phyloP scores from a whole-genome alignment of 495 filamentous ascomycete species.

The Platismatia glauca region DNA sequence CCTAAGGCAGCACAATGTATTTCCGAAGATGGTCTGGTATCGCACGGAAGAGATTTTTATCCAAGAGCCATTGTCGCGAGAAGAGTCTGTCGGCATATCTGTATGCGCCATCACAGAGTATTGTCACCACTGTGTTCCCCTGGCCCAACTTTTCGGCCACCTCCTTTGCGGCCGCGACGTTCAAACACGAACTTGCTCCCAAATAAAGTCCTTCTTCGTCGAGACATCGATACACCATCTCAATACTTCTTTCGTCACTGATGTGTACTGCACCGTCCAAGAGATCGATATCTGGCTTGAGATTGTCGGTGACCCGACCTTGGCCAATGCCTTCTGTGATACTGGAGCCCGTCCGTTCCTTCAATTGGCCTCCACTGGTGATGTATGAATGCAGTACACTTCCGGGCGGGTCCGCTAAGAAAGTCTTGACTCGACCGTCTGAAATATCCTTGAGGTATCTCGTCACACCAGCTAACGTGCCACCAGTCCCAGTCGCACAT shows the following conservation, averaged over 20 bases:
- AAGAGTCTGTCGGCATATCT: conserved; percentile 92
- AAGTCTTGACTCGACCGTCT: conserved; percentile 75
- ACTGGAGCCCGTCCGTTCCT: conserved; percentile 72
- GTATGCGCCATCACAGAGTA: conserved; percentile 92
- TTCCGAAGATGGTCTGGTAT: conserved; percentile 79
- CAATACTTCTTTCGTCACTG: conserved; percentile 85
- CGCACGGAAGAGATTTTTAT: conserved; percentile 72
- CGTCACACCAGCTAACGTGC: conserved; percentile 84
- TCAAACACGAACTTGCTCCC: conserved; percentile 86
- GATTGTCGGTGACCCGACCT: conserved; percentile 90
- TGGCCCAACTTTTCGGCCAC: conserved; percentile 82
- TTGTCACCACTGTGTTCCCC: conserved; percentile 85
- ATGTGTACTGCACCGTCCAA: conserved; percentile 83
- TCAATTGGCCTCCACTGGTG: conserved; percentile 68
- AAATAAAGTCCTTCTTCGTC: conserved; percentile 96
- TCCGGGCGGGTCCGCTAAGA: conserved; percentile 88
- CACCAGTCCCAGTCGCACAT: conserved; percentile 87
- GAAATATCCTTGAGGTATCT: conserved; percentile 78
- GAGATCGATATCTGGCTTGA: conserved; percentile 73
- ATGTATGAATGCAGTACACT: conserved; percentile 90
- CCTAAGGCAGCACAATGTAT: conserved; percentile 81
- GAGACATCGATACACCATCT: conserved; percentile 95
- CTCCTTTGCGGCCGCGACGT: conserved; percentile 92
- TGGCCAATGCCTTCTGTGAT: conserved; percentile 99
- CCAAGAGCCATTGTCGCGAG: conserved; percentile 75